Evolutionary conservation across 345 rosid genomes (phyloP).

Genomic region (Syzygium aromaticum): DNA sequence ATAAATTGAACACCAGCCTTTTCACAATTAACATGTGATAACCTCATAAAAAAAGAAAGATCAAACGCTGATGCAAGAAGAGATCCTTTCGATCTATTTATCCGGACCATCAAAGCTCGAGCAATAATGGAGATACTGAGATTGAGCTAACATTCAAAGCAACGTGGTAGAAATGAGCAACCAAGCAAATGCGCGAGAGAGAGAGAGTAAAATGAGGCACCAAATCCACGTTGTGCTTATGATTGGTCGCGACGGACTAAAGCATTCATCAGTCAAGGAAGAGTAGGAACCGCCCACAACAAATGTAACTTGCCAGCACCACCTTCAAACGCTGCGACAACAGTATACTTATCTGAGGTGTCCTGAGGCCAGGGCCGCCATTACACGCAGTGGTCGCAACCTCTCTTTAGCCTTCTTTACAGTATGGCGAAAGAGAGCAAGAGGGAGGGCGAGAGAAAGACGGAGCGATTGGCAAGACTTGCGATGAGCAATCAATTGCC

Average conservation of each 20-base stretch:
- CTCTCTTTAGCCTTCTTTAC: not conserved
- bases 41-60: not conserved
- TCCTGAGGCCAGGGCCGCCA: not conserved
- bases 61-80: not conserved
- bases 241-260: not conserved
- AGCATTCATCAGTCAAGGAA: not conserved
- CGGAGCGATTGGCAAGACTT: not conserved
- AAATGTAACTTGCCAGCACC: not conserved
- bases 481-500: not conserved
- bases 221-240: not conserved
- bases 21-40: no score
- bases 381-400: not conserved
- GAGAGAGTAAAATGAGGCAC: not conserved
- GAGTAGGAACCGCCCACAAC: not conserved
- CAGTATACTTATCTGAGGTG: not conserved
- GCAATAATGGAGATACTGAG: not conserved
- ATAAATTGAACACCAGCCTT: no score
- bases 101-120: not conserved
- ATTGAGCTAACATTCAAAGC: not conserved
- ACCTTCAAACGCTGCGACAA: not conserved
- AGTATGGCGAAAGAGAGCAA: not conserved
- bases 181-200: not conserved
- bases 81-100: not conserved
- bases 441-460: not conserved
- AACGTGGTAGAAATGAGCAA: not conserved